Evolutionary conservation across 805 yeast genomes (phyloP).

Genomic region (Saccharomycopsis schoenii): DNA sequence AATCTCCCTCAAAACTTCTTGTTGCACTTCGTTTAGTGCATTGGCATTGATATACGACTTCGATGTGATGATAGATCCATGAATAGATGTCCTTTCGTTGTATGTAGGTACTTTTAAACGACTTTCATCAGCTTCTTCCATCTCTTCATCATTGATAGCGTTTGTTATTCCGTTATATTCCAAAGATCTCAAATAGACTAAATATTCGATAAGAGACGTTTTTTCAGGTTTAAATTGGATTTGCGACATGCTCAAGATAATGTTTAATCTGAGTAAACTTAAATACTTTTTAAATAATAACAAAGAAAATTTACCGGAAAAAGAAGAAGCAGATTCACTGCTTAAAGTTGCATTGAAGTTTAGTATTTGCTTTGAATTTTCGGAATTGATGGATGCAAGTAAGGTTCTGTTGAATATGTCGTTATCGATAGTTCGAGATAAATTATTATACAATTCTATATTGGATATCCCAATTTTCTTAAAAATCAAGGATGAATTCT

Average conservation of each 20-base stretch:
- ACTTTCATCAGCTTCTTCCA: not conserved
- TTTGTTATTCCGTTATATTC: slow-evolving; percentile 1
- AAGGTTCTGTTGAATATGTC: slow-evolving; percentile 6
- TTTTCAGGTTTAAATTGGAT: slow-evolving; percentile 1
- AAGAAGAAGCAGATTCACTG: not conserved
- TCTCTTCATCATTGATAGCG: not conserved
- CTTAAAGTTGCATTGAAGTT: not conserved
- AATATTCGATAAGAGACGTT: slow-evolving; percentile 11
- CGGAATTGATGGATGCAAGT: slow-evolving; percentile 4
- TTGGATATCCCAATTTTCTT: not conserved
- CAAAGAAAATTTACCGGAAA: slow-evolving; percentile 15
- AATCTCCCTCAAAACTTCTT: slow-evolving; percentile 1
- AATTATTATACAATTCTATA: not conserved
- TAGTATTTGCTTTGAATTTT: not conserved
- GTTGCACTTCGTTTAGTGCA: not conserved
- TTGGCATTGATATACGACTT: not conserved
- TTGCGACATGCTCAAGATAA: slow-evolving; percentile 7
- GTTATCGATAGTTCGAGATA: slow-evolving; percentile 5
- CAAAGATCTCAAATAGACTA: slow-evolving; percentile 9
- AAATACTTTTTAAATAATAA: slow-evolving; percentile 15
- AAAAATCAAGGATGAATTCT: slow-evolving; percentile 7
- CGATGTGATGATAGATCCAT: slow-evolving; percentile 1
- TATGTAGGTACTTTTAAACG: not conserved
- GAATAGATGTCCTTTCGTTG: not conserved
- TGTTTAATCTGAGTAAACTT: slow-evolving; percentile 11